Conservation (phyloP, 306 rosid species). For the Nissolia schottii region DNA sequence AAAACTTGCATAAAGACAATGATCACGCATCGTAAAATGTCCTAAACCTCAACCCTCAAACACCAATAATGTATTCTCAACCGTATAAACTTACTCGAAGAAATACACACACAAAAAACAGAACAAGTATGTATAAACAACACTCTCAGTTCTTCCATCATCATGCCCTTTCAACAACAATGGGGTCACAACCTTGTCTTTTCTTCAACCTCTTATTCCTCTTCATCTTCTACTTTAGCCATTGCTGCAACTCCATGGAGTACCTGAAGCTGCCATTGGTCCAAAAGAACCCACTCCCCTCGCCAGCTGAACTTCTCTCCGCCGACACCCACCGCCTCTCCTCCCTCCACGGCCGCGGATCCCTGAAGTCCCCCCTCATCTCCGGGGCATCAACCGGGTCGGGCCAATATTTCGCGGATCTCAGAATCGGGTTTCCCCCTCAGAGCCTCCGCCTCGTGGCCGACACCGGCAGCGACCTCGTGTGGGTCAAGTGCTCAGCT, state of each 20-base stretch:
- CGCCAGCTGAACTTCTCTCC: conserved; percentile 49
- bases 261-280: conserved; percentile 52
- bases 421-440: conserved; percentile 65
- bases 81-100: not conserved
- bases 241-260: not conserved
- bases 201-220: not conserved
- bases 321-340: conserved; percentile 56
- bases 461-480: conserved; percentile 75
- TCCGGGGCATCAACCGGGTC: conserved; percentile 75
- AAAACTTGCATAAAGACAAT: not conserved
- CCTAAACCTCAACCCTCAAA: not conserved
- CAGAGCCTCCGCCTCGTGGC: conserved; percentile 65
- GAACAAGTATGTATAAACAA: not conserved
- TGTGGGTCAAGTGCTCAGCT: conserved; percentile 78
- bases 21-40: not conserved
- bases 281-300: conserved; percentile 26
- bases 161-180: too few relatives aligned
- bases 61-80: not conserved
- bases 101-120: not conserved
- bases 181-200: conserved; percentile 23
- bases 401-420: conserved; percentile 68
- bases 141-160: too few relatives aligned
- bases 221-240: not conserved
- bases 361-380: conserved; percentile 38
- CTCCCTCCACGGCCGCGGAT: conserved; percentile 7